These are phyloP conservation scores for Microsporum canis DNA, from an alignment of 2,329 filamentous ascomycete genomes.

Conservation along the genomic window DNA sequence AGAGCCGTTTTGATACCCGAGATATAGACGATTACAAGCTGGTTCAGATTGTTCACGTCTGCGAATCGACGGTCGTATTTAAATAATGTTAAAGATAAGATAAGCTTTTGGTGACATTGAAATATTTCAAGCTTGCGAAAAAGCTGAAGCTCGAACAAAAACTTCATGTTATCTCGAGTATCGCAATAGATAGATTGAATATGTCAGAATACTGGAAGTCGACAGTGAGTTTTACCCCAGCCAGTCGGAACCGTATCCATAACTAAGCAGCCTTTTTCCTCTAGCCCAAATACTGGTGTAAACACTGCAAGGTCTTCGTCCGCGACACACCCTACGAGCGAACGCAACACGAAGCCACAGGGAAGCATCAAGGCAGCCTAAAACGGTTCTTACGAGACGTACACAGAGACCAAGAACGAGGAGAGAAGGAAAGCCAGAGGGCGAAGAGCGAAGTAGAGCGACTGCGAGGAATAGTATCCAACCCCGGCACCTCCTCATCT, in stretches of 20 bases:
- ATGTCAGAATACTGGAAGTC: constrained; percentile 99
- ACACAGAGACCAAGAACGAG: constrained; percentile 70
- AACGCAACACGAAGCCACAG: constrained; percentile 77
- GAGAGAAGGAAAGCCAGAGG: constrained; percentile 68
- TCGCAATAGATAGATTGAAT: neutral
- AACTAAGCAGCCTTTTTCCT: neutral
- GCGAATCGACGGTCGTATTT: neutral
- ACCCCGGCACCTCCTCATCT: constrained; percentile 22
- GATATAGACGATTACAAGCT: neutral
- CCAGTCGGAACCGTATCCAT: neutral
- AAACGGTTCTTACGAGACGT: constrained; percentile 84
- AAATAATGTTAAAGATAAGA: constrained; percentile 1
- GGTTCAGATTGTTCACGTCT: neutral
- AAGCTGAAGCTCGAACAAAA: neutral
- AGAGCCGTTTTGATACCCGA: constrained; percentile 34
- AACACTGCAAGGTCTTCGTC: constrained; percentile 82
- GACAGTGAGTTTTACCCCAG: constrained; percentile 43
- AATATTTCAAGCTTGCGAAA: neutral
- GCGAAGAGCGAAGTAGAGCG: constrained; percentile 78
- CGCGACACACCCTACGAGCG: constrained; percentile 87
- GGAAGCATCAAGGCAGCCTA: constrained; percentile 70
- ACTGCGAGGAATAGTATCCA: constrained; percentile 62
- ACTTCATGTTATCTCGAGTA: neutral
- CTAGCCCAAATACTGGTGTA: constrained; percentile 89
- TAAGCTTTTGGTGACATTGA: neutral